Evolutionary conservation across 2,329 filamentous ascomycete species (phyloP), one percentile per base, ranked within the genome.

Genomic region (Colletotrichum gloeosporioides): DNA sequence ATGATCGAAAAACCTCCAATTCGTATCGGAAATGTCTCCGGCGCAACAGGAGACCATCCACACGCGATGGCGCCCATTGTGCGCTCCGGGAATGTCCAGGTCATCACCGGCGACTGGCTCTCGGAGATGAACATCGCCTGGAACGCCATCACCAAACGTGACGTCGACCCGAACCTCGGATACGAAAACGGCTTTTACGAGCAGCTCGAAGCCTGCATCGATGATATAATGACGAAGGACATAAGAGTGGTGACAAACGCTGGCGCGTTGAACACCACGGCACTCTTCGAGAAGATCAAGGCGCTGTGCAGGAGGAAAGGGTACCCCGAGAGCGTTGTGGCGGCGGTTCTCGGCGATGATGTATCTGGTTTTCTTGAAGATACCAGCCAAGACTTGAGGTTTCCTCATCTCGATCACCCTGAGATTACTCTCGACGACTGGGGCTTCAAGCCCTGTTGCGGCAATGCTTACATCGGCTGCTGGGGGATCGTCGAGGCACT

Each of bases 41-140:
- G 83, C 63, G 82, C 83, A 10, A 84, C 82, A 22, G 82, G 83
- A 29, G 83, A 84, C 71, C 80, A 82, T 49, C 82, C 83, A 0
- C 80, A 83, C 53, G 83, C 82, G 29, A 84, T 84, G 82, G 77
- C 75, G 12, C 80, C 82, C 32, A 84, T 84, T 81, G 78, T 83
- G 8, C 78, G 79, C 36, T 80, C 81, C 5, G 82, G 80, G 8
- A 81, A 83, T 55, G 81, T 81, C 29, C 68, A 75, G n/a, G 82
- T 86, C 65, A 85, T 86, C 63, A 85, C 82, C 6, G 85, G 84
- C 22, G 84, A 86, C 79, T 86, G 84, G 81, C 81, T 86, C 27
- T 85, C 84, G n/a, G 85, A 86, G 78, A 87, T 87, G 79, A 92
- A 91, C 80, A 90, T 92, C 83, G 88, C 89, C 73, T 85, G 78